These are phyloP conservation scores for Phlebiopsis flavidoalba DNA, from an alignment of 768 basidiomycete genomes.

Conservation along the genomic window DNA sequence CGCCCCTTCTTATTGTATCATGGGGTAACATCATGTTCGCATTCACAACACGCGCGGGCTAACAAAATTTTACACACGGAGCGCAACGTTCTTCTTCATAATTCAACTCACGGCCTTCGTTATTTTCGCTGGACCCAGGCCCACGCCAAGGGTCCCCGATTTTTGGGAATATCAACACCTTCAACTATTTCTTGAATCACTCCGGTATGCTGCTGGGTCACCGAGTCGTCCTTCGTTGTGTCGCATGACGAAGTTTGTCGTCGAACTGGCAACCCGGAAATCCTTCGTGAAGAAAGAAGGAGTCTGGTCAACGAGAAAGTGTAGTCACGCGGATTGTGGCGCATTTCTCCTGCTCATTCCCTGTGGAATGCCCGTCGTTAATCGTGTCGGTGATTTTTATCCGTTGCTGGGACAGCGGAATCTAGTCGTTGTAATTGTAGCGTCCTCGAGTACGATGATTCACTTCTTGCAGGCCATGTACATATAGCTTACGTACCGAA, in stretches of 20 bases:
- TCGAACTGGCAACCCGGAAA: not conserved
- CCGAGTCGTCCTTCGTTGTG: not conserved
- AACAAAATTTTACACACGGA: not conserved
- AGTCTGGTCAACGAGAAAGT: not conserved
- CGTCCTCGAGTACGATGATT: too few species aligned
- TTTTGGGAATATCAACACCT: not conserved
- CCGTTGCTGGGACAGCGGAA: too few species aligned
- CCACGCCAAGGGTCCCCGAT: not conserved
- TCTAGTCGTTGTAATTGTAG: too few species aligned
- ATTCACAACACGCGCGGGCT: not conserved
- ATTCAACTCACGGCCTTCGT: not conserved
- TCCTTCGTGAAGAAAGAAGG: not conserved
- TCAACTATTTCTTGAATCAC: not conserved
- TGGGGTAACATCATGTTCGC: not conserved
- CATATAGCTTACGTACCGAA: too few species aligned
- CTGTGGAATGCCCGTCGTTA: too few species aligned
- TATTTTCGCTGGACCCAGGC: not conserved
- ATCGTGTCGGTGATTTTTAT: too few species aligned
- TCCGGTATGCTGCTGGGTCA: not conserved
- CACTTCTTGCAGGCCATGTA: too few species aligned
- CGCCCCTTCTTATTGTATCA: not conserved
- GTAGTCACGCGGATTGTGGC: not conserved
- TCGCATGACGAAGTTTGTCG: not conserved
- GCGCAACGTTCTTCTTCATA: not conserved
- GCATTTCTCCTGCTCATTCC: too few species aligned